A percentile compares a stretch with the other conserved stretches of the same genome.
phyloP scores from a whole-genome alignment of 2,329 filamentous ascomycete genomes.

The Didymella lethalis region DNA sequence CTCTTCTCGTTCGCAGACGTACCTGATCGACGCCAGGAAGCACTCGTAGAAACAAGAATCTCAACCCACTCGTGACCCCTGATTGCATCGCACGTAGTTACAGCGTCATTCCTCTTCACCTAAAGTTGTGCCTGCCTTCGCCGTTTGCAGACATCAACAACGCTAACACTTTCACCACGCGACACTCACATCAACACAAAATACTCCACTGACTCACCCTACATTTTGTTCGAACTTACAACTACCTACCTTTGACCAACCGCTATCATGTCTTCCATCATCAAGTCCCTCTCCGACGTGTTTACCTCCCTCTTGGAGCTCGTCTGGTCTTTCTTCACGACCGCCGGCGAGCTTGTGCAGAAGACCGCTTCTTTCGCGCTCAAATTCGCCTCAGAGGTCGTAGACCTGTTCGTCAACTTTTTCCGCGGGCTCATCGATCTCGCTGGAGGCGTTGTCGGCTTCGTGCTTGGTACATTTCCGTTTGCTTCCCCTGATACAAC shows the following conservation, averaged over 20 bases:
- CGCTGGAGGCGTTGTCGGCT: conserved; percentile 45
- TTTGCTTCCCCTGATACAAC: neutral
- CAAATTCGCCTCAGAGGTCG: conserved; percentile 36
- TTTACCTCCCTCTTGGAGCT: conserved; percentile 44
- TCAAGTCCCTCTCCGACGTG: conserved; percentile 44
- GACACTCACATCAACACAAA: conserved; percentile 1
- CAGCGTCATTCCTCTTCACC: conserved; percentile 30
- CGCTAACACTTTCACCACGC: conserved; percentile 12
- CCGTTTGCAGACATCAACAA: conserved; percentile 14
- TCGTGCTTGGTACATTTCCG: conserved; percentile 40
- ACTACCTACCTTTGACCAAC: neutral
- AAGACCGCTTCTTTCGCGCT: conserved; percentile 41
- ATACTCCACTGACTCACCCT: neutral
- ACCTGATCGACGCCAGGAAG: conserved; percentile 7
- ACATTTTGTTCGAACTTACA: neutral
- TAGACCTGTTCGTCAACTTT: conserved; percentile 46
- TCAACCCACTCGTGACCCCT: neutral
- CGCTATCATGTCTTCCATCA: conserved; percentile 44
- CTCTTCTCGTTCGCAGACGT: conserved; percentile 17
- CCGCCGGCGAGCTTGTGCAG: conserved; percentile 42
- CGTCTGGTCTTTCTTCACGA: conserved; percentile 48
- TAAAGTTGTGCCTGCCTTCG: conserved; percentile 21
- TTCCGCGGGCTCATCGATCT: conserved; percentile 45
- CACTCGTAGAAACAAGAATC: conserved; percentile 20
- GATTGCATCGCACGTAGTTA: conserved; percentile 28